Base-by-base conservation (phyloP, 2,329 filamentous ascomycete species). In the Stachybotrys chlorohalonatus region DNA sequence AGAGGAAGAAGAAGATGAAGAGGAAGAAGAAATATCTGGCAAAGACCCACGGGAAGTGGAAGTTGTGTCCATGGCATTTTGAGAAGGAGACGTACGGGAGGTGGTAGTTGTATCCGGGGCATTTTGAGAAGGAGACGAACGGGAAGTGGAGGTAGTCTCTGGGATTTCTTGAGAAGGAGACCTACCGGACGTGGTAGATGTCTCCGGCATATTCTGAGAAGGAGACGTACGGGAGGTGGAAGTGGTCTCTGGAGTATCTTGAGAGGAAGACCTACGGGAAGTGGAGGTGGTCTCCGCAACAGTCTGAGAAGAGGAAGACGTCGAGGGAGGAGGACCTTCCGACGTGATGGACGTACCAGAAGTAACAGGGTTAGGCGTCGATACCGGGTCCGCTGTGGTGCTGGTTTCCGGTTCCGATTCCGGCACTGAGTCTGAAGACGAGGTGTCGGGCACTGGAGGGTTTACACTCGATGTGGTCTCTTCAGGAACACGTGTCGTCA, bases 211-310 rank as follows among this genome's bases (percentile, higher is more conserved):
- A 58, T 31, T 54, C 46, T 30, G 31, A 9, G 17, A 32, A 31
- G 56, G 55, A 55, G 57, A 56, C 58, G 64, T 70, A 69, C 68
- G 65, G 59, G 65, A 59, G 61, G 63, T 62, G 59, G 67, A 61
- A 56, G 64, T 56, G 60, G 62, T 65, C 51, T 55, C 59, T 59
- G 63, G 56, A 60, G 59, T 60, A 67, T 61, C 60, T 24, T 24
- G 24, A 24, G 24, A 50, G 48, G 57, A 57, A 53, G 61, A 61
- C 52, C 59, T 58, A 60, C 59, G 63, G 58, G 65, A 60, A 53
- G 66, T 58, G 55, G 58, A 52, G 45, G 62, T 62, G 56, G 59
- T 57, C 54, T 61, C 58, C 60, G 63, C 39, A 55, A 56, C 58
- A 59, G 62, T 62, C 64, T 64, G 59, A 52, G 58, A 56, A 52